Base-by-base conservation (phyloP, 2,329 filamentous ascomycete species). In the Aspergillus oerlinghausenensis region DNA sequence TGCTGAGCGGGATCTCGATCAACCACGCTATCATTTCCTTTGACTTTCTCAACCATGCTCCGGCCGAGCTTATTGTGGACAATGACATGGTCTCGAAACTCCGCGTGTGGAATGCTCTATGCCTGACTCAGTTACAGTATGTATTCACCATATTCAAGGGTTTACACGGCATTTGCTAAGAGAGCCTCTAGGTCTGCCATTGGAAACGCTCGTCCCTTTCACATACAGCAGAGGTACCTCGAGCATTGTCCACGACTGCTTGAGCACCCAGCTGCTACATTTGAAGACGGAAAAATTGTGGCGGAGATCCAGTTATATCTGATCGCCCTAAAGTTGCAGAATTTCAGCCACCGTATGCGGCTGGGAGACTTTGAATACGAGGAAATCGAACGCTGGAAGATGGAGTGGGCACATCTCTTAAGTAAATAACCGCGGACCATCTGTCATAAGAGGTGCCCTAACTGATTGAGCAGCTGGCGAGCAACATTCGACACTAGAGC, bases 1-100 rank as follows among this genome's bases (percentile, higher is more conserved):
- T 73, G 49, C 55, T 73, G 60, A 73, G 70, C 63, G 70, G 70
- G 56, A 69, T 70, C 59, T 69, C 70, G 32, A 70, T 72, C 51
- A 70, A 73, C 51, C 70, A 73, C 62, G 70, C 70, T 4, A 59
- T 64, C 8, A 55, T 64, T 17, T 57, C 62, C 11, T 63, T 65
- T 59, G 63, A 63, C 8, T 66, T 64, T 26, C 57, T 65, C 17
- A 61, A 62, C 32, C 54, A 58, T 42, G 47, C 55, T 21, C 59
- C 62, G 7, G 54, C 55, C 23, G 69, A 70, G 47, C 63, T 57
- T 49, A 53, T 65, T 45, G 60, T 69, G 21, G 60, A 64, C 23
- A 67, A 70, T 53, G 67, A 70, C n/a, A 65, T 66, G 54, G 60
- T 70, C 19, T 54, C 63, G 26, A 67, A 70, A 49, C 56, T 73